Conservation (phyloP, 768 basidiomycete genomes). For the Leccinum barrowsii region DNA sequence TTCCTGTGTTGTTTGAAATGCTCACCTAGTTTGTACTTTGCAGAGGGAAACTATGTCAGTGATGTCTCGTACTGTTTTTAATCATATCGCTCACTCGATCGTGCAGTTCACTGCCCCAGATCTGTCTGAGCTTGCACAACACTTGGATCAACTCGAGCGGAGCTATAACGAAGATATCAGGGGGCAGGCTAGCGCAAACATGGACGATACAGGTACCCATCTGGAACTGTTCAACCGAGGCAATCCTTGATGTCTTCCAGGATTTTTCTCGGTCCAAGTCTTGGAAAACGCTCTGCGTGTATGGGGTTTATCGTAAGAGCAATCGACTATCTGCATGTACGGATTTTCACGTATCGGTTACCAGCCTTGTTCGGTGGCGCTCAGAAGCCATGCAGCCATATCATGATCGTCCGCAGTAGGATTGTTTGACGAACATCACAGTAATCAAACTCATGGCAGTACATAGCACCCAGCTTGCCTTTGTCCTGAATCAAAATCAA, state of each 20-base stretch:
- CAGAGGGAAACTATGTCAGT: conserved; percentile 51
- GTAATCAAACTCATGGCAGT: conserved; percentile 7
- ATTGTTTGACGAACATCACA: conserved; percentile 4
- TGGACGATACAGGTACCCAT: conserved; percentile 82
- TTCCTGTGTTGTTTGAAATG: conserved; percentile 40
- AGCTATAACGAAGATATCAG: conserved; percentile 49
- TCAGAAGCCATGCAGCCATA: conserved; percentile 76
- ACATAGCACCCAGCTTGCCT: conserved; percentile 73
- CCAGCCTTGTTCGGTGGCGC: conserved; percentile 75
- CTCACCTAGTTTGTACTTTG: conserved; percentile 5
- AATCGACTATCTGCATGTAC: neutral
- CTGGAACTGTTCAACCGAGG: neutral
- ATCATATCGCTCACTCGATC: conserved; percentile 13
- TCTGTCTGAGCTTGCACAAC: conserved; percentile 69
- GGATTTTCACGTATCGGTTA: conserved; percentile 2
- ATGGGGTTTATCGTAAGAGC: conserved; percentile 71
- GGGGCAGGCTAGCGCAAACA: conserved; percentile 60
- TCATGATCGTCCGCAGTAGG: conserved; percentile 75
- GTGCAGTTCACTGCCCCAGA: conserved; percentile 74
- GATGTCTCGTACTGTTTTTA: neutral
- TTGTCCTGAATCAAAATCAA: conserved; percentile 80
- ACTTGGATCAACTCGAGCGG: conserved; percentile 63
- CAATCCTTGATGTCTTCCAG: conserved; percentile 33
- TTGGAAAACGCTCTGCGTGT: conserved; percentile 79
- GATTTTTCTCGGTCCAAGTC: conserved; percentile 91